A percentile compares a stretch with the other conserved stretches of the same genome.
phyloP scores from a whole-genome alignment of 192 early-diverging fungal species.

The Funneliformis mosseae region DNA sequence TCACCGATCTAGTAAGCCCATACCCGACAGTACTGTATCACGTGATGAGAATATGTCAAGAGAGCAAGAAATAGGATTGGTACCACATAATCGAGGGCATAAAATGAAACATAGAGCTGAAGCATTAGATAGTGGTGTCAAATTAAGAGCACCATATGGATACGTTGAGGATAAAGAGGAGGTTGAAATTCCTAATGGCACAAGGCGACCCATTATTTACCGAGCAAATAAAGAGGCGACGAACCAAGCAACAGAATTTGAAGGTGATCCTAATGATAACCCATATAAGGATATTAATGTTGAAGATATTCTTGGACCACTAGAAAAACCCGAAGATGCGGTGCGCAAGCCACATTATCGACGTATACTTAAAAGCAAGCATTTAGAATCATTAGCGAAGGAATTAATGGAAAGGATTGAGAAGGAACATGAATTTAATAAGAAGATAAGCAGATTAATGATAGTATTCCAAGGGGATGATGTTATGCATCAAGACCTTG shows the following conservation, averaged over 20 bases:
- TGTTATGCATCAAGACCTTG: constrained; percentile 59
- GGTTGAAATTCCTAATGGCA: neutral
- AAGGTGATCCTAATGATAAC: constrained; percentile 55
- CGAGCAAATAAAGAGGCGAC: constrained; percentile 13
- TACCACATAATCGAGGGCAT: constrained; percentile 70
- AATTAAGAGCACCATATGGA: constrained; percentile 48
- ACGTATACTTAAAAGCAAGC: constrained; percentile 54
- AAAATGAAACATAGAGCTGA: constrained; percentile 65
- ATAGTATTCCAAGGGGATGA: constrained; percentile 63
- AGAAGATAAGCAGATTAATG: constrained; percentile 56
- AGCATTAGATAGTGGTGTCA: constrained; percentile 46
- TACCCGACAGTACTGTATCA: neutral
- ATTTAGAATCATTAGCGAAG: constrained; percentile 56
- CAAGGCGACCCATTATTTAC: constrained; percentile 32
- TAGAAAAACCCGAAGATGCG: constrained; percentile 58
- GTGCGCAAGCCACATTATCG: constrained; percentile 49
- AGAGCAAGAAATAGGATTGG: constrained; percentile 51
- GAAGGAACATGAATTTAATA: constrained; percentile 61
- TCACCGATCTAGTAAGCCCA: neutral
- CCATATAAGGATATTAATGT: constrained; percentile 68
- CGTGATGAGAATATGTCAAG: constrained; percentile 34
- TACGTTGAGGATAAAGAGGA: constrained; percentile 33
- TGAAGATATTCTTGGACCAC: constrained; percentile 56
- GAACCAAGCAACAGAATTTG: constrained; percentile 34
- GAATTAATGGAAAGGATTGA: constrained; percentile 67